Conservation (phyloP, 106 monocot genomes). For the Phalaenopsis equestris region DNA sequence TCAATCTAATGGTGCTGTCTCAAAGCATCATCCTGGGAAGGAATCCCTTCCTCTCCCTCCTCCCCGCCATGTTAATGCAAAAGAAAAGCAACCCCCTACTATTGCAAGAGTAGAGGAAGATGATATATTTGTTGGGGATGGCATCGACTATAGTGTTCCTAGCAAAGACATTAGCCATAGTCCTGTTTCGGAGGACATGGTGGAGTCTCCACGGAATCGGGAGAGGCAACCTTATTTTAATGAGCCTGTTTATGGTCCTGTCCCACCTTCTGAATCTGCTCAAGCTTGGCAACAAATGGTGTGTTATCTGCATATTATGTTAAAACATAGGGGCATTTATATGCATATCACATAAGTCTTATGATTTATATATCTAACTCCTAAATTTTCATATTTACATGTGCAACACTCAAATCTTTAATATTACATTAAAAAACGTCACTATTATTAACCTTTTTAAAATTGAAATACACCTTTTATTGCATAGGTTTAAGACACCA, state of each 20-base stretch:
- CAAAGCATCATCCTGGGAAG: constrained; percentile 37
- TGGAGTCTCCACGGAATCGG: constrained; percentile 58
- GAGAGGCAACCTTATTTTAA: constrained; percentile 70
- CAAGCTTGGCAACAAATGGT: constrained; percentile 72
- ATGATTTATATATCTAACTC: too few relatives aligned
- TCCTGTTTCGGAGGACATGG: constrained; percentile 79
- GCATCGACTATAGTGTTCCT: constrained; percentile 68
- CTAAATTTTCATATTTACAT: too few relatives aligned
- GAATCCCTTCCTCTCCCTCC: constrained; percentile 61
- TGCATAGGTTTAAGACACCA: too few relatives aligned
- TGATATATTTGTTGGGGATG: constrained; percentile 89
- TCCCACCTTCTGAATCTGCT: constrained; percentile 73
- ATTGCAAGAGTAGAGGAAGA: constrained; percentile 56
- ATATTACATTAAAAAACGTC: too few relatives aligned
- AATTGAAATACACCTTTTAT: too few relatives aligned
- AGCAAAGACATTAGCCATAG: constrained; percentile 64
- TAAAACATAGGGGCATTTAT: background rate
- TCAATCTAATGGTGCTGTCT: constrained; percentile 27
- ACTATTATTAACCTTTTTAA: too few relatives aligned
- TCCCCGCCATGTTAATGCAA: constrained; percentile 22
- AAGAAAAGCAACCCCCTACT: constrained; percentile 37
- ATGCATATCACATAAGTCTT: too few relatives aligned
- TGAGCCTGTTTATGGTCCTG: constrained; percentile 92
- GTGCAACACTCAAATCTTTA: too few relatives aligned
- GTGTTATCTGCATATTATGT: constrained; percentile 16